Evolutionary conservation across 805 yeast species (phyloP), one percentile per base, ranked within the genome.

Genomic region (Yarrowia sp.): DNA sequence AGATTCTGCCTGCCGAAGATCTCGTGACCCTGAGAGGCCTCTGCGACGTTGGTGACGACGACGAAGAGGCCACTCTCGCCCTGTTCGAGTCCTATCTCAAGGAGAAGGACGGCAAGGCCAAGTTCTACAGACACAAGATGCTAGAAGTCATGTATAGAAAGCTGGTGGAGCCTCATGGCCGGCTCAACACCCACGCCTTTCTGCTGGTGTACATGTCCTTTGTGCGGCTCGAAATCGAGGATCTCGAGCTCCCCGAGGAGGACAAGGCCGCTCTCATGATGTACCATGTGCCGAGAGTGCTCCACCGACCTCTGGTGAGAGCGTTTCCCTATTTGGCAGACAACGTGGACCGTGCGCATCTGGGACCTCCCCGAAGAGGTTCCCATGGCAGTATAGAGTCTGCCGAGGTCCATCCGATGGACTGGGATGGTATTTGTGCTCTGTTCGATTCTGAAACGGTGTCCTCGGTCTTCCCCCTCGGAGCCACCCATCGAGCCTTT

Each of bases 221-320:
- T 56, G 63, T 56, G 63, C 63, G 63, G 48, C 63, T 56, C 26
- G 63, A 56, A 26, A 56, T 56, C 35, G 63, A 56, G 11, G 63
- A 56, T 16, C 63, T 56, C 16, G 8, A n/a, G 16, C 48, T 56
- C 38, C 63, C 63, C 48, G 63, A 56, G 36, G 63, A 56, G 40
- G 63, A 56, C 48, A 22, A 42, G 26, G 48, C 63, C 15, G 63
- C 63, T 15, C 48, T 56, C n/a, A 40, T 56, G 40, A 56, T 56
- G 63, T 56, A 41, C 22, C 63, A 56, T 10, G 63, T 56, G 19
- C 63, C 63, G 3, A 41, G 22, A 11, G 63, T 56, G 22, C 63
- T 56, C 11, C n/a, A 56, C 11, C 16, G 63, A 22, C 63, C 63
- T 5, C 63, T 56, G 63, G 48, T 56, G 7, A 14, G 63, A 15